Percentiles rank a stretch among this genome's conserved stretches.
Conservation (phyloP, 768 basidiomycete species). For the Amanita fuliginea region DNA sequence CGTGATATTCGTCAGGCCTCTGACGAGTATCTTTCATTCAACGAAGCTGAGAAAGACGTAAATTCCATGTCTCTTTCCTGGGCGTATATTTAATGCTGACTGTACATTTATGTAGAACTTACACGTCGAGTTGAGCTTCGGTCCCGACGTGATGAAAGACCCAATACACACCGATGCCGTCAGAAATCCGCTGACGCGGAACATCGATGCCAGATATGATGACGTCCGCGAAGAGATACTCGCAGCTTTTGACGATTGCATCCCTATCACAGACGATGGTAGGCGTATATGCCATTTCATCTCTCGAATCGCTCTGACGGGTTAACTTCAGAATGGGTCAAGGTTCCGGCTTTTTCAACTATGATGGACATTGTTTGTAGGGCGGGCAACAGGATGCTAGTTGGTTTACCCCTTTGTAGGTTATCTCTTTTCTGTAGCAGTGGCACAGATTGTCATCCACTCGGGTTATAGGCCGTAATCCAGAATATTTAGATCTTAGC, state of each 20-base stretch:
- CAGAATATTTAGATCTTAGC: constrained; percentile 10
- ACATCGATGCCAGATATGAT: constrained; percentile 11
- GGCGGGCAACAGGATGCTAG: too few species aligned
- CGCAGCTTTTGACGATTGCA: too few species aligned
- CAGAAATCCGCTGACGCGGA: constrained; percentile 16
- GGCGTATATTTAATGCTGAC: not conserved
- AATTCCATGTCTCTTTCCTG: not conserved
- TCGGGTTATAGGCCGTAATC: constrained; percentile 12
- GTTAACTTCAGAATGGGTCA: too few species aligned
- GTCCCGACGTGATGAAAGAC: constrained; percentile 12
- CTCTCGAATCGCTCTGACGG: too few species aligned
- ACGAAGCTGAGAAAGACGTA: constrained; percentile 20
- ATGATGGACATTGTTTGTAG: too few species aligned
- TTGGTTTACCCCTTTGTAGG: too few species aligned
- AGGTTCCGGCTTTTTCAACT: too few species aligned
- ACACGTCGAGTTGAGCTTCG: constrained; percentile 24
- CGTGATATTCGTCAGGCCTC: too few species aligned
- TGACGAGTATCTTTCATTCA: constrained; percentile 13
- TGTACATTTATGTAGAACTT: constrained; percentile 11
- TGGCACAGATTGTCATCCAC: not conserved
- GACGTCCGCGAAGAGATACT: too few species aligned
- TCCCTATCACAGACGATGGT: too few species aligned
- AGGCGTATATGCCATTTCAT: too few species aligned
- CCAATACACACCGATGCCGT: constrained; percentile 12
- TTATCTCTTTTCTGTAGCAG: constrained; percentile 2